These are phyloP conservation scores for Phaseolus coccineus DNA, from an alignment of 331 rosid genomes.

Conservation along the genomic window DNA sequence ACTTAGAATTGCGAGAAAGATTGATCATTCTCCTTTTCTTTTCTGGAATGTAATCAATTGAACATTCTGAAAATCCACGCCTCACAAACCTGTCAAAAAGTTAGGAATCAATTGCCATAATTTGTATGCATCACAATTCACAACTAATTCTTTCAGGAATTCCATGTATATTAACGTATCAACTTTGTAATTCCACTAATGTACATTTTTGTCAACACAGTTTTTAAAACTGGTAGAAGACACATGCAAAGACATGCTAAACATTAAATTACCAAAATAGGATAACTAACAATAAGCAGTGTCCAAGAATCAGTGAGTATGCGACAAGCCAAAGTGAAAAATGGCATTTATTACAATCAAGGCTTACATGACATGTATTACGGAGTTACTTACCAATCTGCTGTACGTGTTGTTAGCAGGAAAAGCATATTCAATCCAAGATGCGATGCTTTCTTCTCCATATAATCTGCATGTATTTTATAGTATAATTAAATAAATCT, in stretches of 20 bases:
- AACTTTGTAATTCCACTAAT: neutral
- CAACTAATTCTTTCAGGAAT: neutral
- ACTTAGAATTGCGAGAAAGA: slow-evolving; percentile 91
- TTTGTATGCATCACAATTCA: no score
- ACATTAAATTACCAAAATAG: neutral
- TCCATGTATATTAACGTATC: neutral
- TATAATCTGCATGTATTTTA: slow-evolving; percentile 71
- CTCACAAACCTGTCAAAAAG: slow-evolving; percentile 81
- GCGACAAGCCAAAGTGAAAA: slow-evolving; percentile 37
- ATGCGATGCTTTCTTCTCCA: slow-evolving; percentile 84
- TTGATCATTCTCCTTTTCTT: slow-evolving; percentile 70
- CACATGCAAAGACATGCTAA: neutral
- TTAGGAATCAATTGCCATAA: neutral
- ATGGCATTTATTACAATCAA: slow-evolving; percentile 7
- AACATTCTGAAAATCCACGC: slow-evolving; percentile 94
- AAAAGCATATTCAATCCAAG: slow-evolving; percentile 84
- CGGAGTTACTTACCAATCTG: slow-evolving; percentile 79
- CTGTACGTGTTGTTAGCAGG: slow-evolving; percentile 89
- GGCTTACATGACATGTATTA: slow-evolving; percentile 25
- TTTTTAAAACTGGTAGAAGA: neutral
- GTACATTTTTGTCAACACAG: neutral
- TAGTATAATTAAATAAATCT: slow-evolving; percentile 27
- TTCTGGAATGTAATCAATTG: slow-evolving; percentile 80
- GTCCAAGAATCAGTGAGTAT: slow-evolving; percentile 24
- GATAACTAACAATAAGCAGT: slow-evolving; percentile 17